phyloP scores from a whole-genome alignment of 176 grass and related monocot species.

The Alloteropsis semialata region DNA sequence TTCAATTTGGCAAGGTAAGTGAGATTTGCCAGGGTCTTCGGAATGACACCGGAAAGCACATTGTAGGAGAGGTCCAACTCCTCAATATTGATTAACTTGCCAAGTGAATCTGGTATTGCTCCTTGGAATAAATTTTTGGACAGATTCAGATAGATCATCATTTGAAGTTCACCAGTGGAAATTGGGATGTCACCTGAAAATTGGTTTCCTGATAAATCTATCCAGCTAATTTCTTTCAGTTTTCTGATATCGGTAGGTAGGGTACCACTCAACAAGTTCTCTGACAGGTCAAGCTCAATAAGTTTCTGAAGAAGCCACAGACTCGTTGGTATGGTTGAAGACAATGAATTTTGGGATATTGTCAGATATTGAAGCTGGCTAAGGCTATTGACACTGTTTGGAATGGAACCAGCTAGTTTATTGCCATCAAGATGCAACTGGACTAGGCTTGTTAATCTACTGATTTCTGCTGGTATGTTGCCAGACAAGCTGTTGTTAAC shows the following conservation, averaged over 20 bases:
- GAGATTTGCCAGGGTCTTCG: conserved; percentile 26
- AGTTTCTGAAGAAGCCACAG: conserved; percentile 33
- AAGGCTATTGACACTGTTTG: background rate
- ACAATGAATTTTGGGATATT: conserved; percentile 19
- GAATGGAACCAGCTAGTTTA: conserved; percentile 19
- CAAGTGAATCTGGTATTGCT: conserved; percentile 27
- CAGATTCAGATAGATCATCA: conserved; percentile 25
- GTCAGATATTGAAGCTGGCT: conserved; percentile 14
- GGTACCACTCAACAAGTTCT: conserved; percentile 25
- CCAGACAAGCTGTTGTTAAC: conserved; percentile 22
- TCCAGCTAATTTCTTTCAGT: conserved; percentile 1
- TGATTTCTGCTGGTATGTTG: conserved; percentile 27
- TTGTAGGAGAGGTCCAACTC: conserved; percentile 40
- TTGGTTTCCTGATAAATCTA: conserved; percentile 32
- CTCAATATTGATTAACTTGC: conserved; percentile 21
- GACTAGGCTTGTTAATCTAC: conserved; percentile 7
- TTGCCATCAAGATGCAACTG: conserved; percentile 24
- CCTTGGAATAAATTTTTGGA: conserved; percentile 22
- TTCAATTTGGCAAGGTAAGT: conserved; percentile 29
- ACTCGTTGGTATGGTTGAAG: conserved; percentile 24
- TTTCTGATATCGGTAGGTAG: conserved; percentile 10
- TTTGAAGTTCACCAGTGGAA: conserved; percentile 19
- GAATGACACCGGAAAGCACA: conserved; percentile 24
- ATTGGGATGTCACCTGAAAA: conserved; percentile 30
- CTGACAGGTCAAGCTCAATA: conserved; percentile 27